A percentile compares a stretch with the other conserved stretches of the same genome.
Conservation (phyloP, 2,329 filamentous ascomycete species). For the Clonostachys sp. region DNA sequence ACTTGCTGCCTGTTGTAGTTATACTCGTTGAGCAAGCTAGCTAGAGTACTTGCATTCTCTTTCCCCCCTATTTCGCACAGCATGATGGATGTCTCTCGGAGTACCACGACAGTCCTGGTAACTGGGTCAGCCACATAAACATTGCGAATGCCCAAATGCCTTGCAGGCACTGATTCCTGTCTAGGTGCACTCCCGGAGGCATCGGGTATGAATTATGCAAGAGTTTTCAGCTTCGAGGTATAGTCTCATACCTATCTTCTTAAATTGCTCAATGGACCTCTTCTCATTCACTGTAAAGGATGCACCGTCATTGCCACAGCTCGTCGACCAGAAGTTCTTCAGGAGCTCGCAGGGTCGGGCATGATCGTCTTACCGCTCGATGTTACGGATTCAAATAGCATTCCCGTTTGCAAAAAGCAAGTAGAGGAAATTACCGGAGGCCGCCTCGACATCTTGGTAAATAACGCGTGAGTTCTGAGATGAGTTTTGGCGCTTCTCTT, state of each 20-base stretch:
- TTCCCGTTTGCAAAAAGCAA: conserved; percentile 18
- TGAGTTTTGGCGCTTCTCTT: not conserved
- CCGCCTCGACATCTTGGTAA: conserved; percentile 35
- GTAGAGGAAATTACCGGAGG: conserved; percentile 26
- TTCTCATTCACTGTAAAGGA: not conserved
- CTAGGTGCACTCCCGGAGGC: conserved; percentile 52
- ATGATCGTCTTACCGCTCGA: conserved; percentile 26
- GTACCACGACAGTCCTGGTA: conserved; percentile 37
- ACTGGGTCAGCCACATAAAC: conserved; percentile 33
- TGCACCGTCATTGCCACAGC: conserved; percentile 11
- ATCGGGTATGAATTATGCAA: conserved; percentile 50
- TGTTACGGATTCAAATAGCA: conserved; percentile 26
- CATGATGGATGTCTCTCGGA: no score
- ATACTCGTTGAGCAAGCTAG: no score
- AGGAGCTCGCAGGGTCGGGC: conserved; percentile 7
- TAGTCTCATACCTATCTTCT: not conserved
- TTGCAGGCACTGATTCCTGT: not conserved
- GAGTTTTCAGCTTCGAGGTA: conserved; percentile 49
- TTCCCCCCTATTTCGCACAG: no score
- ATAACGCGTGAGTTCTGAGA: conserved; percentile 21
- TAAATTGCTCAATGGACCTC: not conserved
- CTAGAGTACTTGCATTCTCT: no score
- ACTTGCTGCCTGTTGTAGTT: no score
- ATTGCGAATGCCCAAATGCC: not conserved
- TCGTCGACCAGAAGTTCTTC: conserved; percentile 6